phyloP scores from a whole-genome alignment of 495 filamentous ascomycete genomes.

The Neurospora sp. region DNA sequence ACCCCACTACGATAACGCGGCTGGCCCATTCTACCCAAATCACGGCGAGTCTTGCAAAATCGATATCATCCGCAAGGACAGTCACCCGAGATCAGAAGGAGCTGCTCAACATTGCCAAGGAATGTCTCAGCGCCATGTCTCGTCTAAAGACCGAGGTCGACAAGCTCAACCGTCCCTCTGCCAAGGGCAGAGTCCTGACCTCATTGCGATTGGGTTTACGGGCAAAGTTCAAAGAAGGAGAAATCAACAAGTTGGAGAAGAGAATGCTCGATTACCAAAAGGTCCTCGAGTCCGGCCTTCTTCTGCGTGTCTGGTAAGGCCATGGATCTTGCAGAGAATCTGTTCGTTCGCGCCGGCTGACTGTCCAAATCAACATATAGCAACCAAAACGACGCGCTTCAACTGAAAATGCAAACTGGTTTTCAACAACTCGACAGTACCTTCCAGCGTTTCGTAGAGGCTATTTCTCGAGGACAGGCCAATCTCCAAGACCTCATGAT shows the following conservation, averaged over 20 bases:
- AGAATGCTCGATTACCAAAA: not conserved
- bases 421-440: not conserved
- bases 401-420: not conserved
- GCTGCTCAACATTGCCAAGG: not conserved
- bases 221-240: not conserved
- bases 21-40: not conserved
- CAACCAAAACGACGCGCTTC: not conserved
- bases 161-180: not conserved
- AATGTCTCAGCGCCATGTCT: not conserved
- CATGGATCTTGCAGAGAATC: not conserved
- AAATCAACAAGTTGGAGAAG: conserved; percentile 1
- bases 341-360: not conserved
- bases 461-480: not conserved
- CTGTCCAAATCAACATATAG: not conserved
- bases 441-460: not conserved
- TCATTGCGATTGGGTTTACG: not conserved
- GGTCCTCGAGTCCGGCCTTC: conserved; percentile 2
- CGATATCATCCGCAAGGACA: not conserved
- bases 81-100: conserved; percentile 4
- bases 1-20: not conserved
- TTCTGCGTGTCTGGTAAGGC: conserved; percentile 7
- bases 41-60: not conserved
- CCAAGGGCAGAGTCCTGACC: not conserved
- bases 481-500: not conserved
- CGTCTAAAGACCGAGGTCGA: not conserved